These are phyloP conservation scores for Macrolepiota fuliginosa DNA, from an alignment of 768 basidiomycete genomes.

Conservation along the genomic window DNA sequence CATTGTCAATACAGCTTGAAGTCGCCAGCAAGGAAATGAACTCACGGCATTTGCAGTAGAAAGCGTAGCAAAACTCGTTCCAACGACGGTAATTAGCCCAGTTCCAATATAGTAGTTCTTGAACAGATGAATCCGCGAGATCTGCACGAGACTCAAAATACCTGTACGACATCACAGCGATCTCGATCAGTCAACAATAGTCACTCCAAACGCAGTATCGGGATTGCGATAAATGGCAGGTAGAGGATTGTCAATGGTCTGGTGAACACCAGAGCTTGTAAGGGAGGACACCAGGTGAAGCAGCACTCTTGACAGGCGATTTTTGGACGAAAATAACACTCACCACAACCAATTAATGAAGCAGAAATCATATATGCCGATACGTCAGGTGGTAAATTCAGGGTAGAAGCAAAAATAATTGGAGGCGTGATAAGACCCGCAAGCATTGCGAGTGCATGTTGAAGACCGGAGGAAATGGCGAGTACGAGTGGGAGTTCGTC, in stretches of 20 bases:
- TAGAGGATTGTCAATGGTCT: not conserved
- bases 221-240: not conserved
- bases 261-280: not conserved
- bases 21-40: not conserved
- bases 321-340: slow-evolving; percentile 20
- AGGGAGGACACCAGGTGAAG: not conserved
- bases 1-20: not conserved
- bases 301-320: not conserved
- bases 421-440: slow-evolving; percentile 83
- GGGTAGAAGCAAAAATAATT: slow-evolving; percentile 68
- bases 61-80: slow-evolving; percentile 77
- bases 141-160: slow-evolving; percentile 74
- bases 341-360: slow-evolving; percentile 75
- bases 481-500: slow-evolving; percentile 71
- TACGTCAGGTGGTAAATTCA: slow-evolving; percentile 55
- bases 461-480: slow-evolving; percentile 70
- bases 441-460: slow-evolving; percentile 80
- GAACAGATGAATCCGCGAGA: slow-evolving; percentile 65
- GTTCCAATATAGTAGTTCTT: slow-evolving; percentile 70
- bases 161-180: slow-evolving; percentile 34
- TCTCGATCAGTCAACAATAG: not conserved
- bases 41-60: slow-evolving; percentile 65
- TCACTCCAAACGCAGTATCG: not conserved
- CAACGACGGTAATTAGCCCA: slow-evolving; percentile 80
- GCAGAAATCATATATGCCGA: slow-evolving; percentile 82